A percentile compares a stretch with the other conserved stretches of the same genome.
Evolutionary conservation across 371 early-diverging fungal species (phyloP).

Genomic region (Syncephalastrum monosporum): DNA sequence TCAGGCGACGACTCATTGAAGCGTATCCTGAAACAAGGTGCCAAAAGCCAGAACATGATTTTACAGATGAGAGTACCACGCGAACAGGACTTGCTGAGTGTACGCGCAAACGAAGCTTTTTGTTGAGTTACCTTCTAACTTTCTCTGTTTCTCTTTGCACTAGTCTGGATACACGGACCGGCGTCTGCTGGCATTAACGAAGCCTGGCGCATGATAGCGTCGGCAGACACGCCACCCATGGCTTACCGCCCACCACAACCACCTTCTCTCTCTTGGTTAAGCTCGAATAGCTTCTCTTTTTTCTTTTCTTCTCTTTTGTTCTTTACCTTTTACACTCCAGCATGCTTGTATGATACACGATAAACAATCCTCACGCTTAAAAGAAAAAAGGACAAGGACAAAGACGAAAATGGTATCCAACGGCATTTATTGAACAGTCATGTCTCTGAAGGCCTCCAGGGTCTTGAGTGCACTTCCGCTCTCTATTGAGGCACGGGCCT

Average conservation of each 20-base stretch:
- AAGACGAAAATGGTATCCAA: no score
- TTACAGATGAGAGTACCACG: slow-evolving; percentile 34
- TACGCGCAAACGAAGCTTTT: slow-evolving; percentile 8
- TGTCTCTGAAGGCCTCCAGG: slow-evolving; percentile 62
- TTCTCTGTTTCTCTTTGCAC: not conserved
- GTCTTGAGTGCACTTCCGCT: slow-evolving; percentile 67
- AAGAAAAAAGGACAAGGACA: no score
- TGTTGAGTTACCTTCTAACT: not conserved
- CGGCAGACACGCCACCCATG: not conserved
- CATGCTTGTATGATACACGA: not conserved
- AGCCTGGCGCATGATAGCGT: slow-evolving; percentile 17
- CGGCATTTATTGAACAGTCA: slow-evolving; percentile 24
- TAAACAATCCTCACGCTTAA: no score
- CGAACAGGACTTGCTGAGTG: slow-evolving; percentile 27
- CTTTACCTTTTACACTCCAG: not conserved
- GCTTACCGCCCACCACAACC: not conserved
- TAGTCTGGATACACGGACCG: slow-evolving; percentile 51
- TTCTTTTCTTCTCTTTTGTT: not conserved
- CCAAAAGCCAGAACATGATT: slow-evolving; percentile 20
- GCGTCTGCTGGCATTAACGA: slow-evolving; percentile 35
- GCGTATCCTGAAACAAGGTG: slow-evolving; percentile 27
- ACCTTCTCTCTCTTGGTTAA: not conserved
- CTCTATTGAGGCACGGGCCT: slow-evolving; percentile 74
- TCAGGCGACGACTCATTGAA: slow-evolving; percentile 31
- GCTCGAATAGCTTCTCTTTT: not conserved